Evolutionary conservation across 768 basidiomycete species (phyloP), one percentile per base, ranked within the genome.

Genomic region (Chiua virens): DNA sequence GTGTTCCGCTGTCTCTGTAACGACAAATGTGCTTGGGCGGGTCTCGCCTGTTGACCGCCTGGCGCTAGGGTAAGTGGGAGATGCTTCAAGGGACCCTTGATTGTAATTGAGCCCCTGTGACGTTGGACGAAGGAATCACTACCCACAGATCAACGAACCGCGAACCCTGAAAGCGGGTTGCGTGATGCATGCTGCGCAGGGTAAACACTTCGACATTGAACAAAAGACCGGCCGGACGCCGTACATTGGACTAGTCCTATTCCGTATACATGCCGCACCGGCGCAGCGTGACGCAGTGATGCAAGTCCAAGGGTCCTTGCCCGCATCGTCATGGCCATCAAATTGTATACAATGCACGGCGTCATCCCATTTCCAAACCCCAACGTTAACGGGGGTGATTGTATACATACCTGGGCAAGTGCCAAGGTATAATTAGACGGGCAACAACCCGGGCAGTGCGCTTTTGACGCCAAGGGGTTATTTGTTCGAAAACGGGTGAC

Each of bases 111-210:
- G 46, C 23, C 42, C 32, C 20, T 45, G 25, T n/a, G 25, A 17
- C 43, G 35, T 30, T 21, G 13, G 5, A 39, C 48, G 48, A 40
- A 17, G 15, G 44, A 53, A 38, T n/a, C 27, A n/a, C 46, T 42
- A 55, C 45, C 28, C 37, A 60, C 37, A 49, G 18, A 61, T 39
- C 46, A 47, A 43, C 42, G 44, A 50, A 45, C n/a, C 48, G 45
- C 37, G 25, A 61, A 49, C 62, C 62, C 62, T 64, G 52, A 34
- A 34, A 53, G 46, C 37, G 42, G 44, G 41, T 52, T 49, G 45
- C 48, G 36, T 44, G 41, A 32, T 27, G 35, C 21, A 47, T 60
- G 54, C 64, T 60, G 64, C 53, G 63, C 48, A 57, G 25, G 34
- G 34, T 34, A 34, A 17, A 17, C 15, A 17, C 34, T 4, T 30